These are phyloP conservation scores for Sechiopsis laciniata DNA, from an alignment of 306 rosid species.

Conservation along the genomic window DNA sequence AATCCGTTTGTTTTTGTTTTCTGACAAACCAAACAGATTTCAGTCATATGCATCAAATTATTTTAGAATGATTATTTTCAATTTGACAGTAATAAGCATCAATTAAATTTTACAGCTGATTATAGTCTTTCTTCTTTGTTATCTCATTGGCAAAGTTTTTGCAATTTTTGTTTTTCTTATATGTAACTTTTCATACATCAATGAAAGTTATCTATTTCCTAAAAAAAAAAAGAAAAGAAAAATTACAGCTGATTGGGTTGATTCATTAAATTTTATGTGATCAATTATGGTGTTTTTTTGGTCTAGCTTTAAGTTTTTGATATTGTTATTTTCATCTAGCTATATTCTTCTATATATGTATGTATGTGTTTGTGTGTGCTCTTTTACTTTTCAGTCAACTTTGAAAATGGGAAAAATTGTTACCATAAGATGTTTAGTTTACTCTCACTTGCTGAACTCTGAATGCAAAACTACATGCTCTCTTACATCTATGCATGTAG, in stretches of 20 bases:
- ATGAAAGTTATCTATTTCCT: too few species aligned
- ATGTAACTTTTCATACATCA: too few species aligned
- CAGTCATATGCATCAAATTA: not conserved
- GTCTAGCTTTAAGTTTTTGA: not conserved
- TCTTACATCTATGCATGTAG: not conserved
- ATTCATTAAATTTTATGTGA: not conserved
- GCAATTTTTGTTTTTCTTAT: too few species aligned
- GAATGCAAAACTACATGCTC: not conserved
- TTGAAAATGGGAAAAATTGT: not conserved
- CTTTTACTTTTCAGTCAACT: not conserved
- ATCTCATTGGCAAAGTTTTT: too few species aligned
- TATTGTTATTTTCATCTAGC: not conserved
- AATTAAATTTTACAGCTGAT: not conserved
- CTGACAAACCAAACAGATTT: not conserved
- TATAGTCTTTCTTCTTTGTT: too few species aligned
- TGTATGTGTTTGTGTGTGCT: too few species aligned
- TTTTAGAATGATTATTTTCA: not conserved
- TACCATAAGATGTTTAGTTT: not conserved
- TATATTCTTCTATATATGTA: not conserved
- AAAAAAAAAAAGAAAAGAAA: too few species aligned
- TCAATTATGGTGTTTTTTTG: not conserved
- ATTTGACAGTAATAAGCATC: not conserved
- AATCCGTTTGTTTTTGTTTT: not conserved
- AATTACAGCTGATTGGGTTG: constrained; percentile 7
- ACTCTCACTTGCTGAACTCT: constrained; percentile 3